Evolutionary conservation across 495 filamentous ascomycete species (phyloP), one percentile per base, ranked within the genome.

Genomic region (Copromyces sp.): DNA sequence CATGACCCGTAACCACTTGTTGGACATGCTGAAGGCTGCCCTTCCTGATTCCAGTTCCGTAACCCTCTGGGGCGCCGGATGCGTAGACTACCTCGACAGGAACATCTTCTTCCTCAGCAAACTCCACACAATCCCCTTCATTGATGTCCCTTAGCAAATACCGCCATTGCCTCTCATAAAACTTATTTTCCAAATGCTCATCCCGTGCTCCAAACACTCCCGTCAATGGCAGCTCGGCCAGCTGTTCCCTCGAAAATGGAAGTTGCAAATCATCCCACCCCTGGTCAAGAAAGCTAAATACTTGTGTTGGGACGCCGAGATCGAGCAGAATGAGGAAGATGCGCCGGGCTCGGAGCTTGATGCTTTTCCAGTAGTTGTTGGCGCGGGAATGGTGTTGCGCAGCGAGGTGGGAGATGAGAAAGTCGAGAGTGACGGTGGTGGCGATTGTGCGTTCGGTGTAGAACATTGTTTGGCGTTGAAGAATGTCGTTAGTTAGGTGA

Each of bases 181-280:
- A 97, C 70, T 86, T 90, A 76, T 84, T 88, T 74, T 94, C 90
- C 53, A 93, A 78, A 20, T 84, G 85, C 12, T 90, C 85, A 73
- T 92, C 86, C 45, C 85, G 86, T 9, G 83, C 82, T 59, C 11
- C 47, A 14, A 59, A 29, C 47, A 29, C 20, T 14, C 20, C 47
- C 9, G 47, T 59, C 9, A 59, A 59, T 20, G 84, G 82, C 1
- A 89, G 90, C 37, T 97, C 85, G 44, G 84, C 82, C 3, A 97
- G 85, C 38, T 87, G 87, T 76, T 88, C 87, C 61, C 89, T 85
- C 0, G 91, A 85, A 69, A 97, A 84, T 0, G 95, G 95, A 20
- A 98, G 85, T 81, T 98, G 94, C 68, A 91, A 87, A 77, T 98
- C 95, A 75, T 96, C 93, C 85, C 91, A 93, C 5, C 92, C 94